phyloP scores from a whole-genome alignment of 306 rosid species.

The Benincasa hispida region DNA sequence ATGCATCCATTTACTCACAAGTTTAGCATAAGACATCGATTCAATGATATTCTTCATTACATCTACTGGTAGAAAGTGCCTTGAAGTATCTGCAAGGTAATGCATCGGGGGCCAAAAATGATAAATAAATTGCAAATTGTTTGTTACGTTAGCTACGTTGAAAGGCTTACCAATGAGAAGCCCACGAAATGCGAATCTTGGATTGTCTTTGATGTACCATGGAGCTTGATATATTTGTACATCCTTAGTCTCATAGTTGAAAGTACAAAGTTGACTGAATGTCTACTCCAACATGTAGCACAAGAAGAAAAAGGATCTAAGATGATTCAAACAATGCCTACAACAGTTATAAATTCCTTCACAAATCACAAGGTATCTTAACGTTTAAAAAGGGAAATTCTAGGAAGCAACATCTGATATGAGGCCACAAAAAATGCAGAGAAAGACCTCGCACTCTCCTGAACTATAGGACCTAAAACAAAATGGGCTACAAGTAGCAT shows the following conservation, averaged over 20 bases:
- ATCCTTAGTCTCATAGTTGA: conserved; percentile 62
- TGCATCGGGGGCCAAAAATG: conserved; percentile 1
- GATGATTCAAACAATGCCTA: not conserved
- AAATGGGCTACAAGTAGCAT: not conserved
- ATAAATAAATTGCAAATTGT: conserved; percentile 8
- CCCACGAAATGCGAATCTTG: conserved; percentile 85
- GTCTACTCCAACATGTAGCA: conserved; percentile 37
- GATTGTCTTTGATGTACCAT: conserved; percentile 75
- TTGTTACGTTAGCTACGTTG: not conserved
- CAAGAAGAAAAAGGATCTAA: conserved; percentile 8
- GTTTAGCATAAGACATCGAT: conserved; percentile 90
- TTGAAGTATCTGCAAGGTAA: conserved; percentile 71
- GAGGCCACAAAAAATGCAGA: not conserved
- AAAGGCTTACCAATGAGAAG: conserved; percentile 63
- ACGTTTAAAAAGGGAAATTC: not conserved
- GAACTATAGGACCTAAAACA: not conserved
- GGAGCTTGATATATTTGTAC: conserved; percentile 71
- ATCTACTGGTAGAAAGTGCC: conserved; percentile 73
- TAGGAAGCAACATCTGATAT: not conserved
- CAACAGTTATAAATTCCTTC: not conserved
- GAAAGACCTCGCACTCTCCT: not conserved
- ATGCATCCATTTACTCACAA: conserved; percentile 42
- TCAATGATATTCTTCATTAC: conserved; percentile 81
- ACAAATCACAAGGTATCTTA: not conserved
- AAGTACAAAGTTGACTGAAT: conserved; percentile 84